Evolutionary conservation across 805 yeast species (phyloP).

Genomic region (Candida yuanshanica): DNA sequence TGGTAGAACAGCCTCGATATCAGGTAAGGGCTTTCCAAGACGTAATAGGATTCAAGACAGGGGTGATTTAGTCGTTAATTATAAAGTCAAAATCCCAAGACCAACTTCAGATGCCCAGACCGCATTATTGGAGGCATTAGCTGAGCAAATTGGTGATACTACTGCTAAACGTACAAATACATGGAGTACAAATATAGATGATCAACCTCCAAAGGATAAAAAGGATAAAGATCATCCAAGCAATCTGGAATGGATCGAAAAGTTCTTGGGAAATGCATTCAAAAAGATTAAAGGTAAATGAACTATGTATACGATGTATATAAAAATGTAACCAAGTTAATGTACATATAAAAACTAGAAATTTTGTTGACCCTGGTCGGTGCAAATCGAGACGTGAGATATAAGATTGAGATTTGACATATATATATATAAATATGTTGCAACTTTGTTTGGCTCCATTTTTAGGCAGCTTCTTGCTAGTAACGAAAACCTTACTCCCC

Average conservation of each 20-base stretch:
- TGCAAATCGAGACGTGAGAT: too few species aligned
- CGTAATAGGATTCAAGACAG: constrained; percentile 46
- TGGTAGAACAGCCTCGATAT: constrained; percentile 67
- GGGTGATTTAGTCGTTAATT: constrained; percentile 76
- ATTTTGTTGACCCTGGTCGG: too few species aligned
- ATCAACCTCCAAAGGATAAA: not conserved
- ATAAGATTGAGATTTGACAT: too few species aligned
- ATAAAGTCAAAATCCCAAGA: constrained; percentile 63
- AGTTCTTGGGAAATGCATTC: constrained; percentile 47
- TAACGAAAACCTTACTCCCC: too few species aligned
- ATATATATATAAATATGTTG: too few species aligned
- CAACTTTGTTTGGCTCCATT: too few species aligned
- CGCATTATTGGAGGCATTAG: constrained; percentile 87
- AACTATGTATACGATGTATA: not conserved
- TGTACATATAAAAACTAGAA: too few species aligned
- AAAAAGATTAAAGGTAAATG: constrained; percentile 27
- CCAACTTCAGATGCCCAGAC: constrained; percentile 83
- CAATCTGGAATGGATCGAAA: constrained; percentile 46
- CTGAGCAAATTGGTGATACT: constrained; percentile 80
- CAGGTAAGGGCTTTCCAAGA: constrained; percentile 84
- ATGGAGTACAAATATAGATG: constrained; percentile 12
- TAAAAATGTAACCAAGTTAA: too few species aligned
- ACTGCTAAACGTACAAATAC: constrained; percentile 58
- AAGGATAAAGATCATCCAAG: constrained; percentile 33
- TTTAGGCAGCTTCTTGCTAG: too few species aligned